A percentile compares a stretch with the other conserved stretches of the same genome.
These are phyloP conservation scores for Brassica carinata DNA, from an alignment of 345 rosid genomes.

Conservation along the genomic window DNA sequence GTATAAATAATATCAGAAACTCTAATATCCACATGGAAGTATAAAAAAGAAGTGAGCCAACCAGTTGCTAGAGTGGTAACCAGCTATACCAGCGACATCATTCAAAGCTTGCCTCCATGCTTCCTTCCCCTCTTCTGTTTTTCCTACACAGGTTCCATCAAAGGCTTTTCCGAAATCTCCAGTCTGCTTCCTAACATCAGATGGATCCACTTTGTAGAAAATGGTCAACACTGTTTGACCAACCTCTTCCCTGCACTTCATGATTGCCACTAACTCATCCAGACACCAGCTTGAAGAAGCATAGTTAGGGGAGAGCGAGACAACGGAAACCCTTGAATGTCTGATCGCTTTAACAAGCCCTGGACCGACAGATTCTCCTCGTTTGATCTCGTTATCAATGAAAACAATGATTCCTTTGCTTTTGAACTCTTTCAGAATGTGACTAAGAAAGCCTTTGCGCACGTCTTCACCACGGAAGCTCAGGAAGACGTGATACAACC, in stretches of 20 bases:
- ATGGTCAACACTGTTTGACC: neutral
- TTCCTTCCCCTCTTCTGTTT: neutral
- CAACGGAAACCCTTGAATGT: neutral
- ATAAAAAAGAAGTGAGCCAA: neutral
- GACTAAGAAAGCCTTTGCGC: neutral
- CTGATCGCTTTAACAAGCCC: neutral
- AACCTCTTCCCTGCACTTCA: neutral
- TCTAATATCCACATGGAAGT: neutral
- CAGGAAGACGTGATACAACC: neutral
- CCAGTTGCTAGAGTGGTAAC: neutral
- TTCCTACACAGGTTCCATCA: neutral
- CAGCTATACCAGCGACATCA: neutral
- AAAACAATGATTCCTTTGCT: neutral
- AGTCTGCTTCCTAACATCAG: neutral
- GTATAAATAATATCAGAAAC: no score
- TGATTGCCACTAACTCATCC: neutral
- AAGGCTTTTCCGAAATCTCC: neutral
- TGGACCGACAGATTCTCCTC: neutral
- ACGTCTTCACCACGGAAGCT: neutral
- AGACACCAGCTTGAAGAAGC: neutral
- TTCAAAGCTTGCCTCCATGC: neutral
- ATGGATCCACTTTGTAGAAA: neutral
- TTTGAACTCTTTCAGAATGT: neutral
- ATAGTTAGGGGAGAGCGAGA: neutral
- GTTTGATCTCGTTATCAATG: neutral